phyloP scores from a whole-genome alignment of 2,329 filamentous ascomycete genomes.

The Cercospora zeina region DNA sequence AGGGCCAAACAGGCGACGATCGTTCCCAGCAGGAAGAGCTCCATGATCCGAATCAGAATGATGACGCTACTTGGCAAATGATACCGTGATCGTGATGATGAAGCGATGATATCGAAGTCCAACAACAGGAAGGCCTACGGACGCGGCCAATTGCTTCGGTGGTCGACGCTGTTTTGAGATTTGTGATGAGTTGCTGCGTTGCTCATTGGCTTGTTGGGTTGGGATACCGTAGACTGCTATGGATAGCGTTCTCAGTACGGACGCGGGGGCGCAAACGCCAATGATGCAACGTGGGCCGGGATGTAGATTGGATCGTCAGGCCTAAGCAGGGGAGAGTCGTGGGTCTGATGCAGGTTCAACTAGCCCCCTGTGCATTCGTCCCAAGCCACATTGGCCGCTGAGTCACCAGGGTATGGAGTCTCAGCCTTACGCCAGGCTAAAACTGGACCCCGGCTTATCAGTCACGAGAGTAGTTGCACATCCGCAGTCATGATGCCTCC shows the following conservation, averaged over 20 bases:
- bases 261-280: not conserved
- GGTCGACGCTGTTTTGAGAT: not conserved
- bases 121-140: not conserved
- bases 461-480: not conserved
- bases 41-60: constrained; percentile 1
- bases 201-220: not conserved
- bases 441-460: not conserved
- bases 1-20: constrained; percentile 4
- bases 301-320: not conserved
- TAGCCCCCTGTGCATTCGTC: not conserved
- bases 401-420: not conserved
- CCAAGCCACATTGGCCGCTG: not conserved
- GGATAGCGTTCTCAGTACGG: not conserved
- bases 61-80: not conserved
- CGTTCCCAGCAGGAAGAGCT: constrained; percentile 13
- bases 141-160: not conserved
- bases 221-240: not conserved
- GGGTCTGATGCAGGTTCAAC: not conserved
- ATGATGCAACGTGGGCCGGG: not conserved
- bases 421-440: not conserved
- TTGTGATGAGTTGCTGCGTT: not conserved
- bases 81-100: not conserved
- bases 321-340: not conserved
- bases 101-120: not conserved
- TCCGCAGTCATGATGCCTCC: not conserved